Evolutionary conservation across 2,329 filamentous ascomycete genomes (phyloP), one percentile per base, ranked within the genome.

Genomic region (Penicillium rolfsii): DNA sequence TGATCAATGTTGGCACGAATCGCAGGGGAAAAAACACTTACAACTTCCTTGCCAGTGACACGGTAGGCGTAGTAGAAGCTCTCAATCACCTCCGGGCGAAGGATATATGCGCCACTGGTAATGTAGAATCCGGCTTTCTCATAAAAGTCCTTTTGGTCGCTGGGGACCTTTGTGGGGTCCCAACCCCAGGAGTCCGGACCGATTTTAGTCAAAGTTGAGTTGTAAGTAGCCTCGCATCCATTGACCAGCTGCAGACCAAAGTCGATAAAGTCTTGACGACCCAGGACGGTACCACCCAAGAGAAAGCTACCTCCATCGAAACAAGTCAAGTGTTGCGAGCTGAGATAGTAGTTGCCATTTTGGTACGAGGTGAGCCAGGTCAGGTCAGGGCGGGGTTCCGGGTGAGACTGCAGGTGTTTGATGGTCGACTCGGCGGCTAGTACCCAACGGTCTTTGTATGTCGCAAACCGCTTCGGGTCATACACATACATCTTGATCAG

Each of bases 401-500:
- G 91, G 71, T 90, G 86, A 19, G 87, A 91, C 14, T 86, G 82
- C 7, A 96, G 83, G 69, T 92, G 82, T 60, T 83, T 74, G 52
- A 95, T 94, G 5, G 87, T 88, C 6, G 89, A 92, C 67, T 96
- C 88, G 55, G 88, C 90, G 1, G 91, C 91, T 0, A 82, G 72
- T 45, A 91, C 78, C 91, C 91, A 97, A 52, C 87, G 86, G 64
- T 93, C 88, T 69, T 83, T 87, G 78, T 94, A 92, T 2, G 75
- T 63, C 1, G 70, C 76, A 69, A 90, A 96, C 3, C 86, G 82
- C 5, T 74, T 67, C 0, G 86, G 82, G 71, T 94, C 89, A 74
- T 96, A 96, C 57, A 94, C 76, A 70, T 88, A 96, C 90, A 95
- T 94, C 81, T 96, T 96, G 75, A 96, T 89, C 35, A 96, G 84